Percentiles rank a stretch among this genome's conserved stretches.
Evolutionary conservation across 2,329 filamentous ascomycete species (phyloP).

Genomic region (Pseudophaeomoniella oleicola): DNA sequence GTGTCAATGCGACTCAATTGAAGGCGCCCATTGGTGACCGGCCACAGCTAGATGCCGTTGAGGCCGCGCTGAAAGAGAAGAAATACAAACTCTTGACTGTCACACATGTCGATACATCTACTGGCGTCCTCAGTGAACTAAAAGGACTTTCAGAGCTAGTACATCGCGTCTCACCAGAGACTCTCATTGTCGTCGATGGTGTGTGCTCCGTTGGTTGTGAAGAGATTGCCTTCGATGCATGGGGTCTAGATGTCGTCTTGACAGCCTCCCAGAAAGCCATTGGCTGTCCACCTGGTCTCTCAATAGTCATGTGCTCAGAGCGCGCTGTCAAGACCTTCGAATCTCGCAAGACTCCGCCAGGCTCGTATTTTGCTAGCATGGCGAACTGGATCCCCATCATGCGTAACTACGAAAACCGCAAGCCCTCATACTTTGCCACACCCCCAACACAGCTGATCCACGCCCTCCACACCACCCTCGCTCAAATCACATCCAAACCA

Average conservation of each 20-base stretch:
- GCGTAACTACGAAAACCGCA: conserved; percentile 97
- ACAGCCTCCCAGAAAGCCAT: conserved; percentile 97
- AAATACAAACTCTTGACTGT: conserved; percentile 89
- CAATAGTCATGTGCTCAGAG: conserved; percentile 85
- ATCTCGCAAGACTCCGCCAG: conserved; percentile 63
- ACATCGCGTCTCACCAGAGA: conserved; percentile 75
- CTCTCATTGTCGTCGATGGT: conserved; percentile 82
- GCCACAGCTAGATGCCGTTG: conserved; percentile 74
- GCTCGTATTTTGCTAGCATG: conserved; percentile 88
- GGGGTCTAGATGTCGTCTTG: conserved; percentile 82
- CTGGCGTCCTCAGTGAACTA: conserved; percentile 85
- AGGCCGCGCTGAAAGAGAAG: conserved; percentile 76
- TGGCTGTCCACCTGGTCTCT: conserved; percentile 83
- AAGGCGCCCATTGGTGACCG: conserved; percentile 79
- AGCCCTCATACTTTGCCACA: conserved; percentile 94
- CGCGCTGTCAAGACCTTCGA: conserved; percentile 71
- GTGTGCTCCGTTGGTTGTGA: conserved; percentile 95
- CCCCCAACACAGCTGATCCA: conserved; percentile 88
- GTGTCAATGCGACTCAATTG: conserved; percentile 76
- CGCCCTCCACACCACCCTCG: conserved; percentile 78
- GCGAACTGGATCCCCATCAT: conserved; percentile 98
- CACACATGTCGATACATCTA: conserved; percentile 95
- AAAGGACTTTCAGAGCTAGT: conserved; percentile 72
- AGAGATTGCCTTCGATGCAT: conserved; percentile 90
- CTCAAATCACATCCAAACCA: conserved; percentile 68